Evolutionary conservation across 805 yeast species (phyloP), one percentile per base, ranked within the genome.

Genomic region (Saturnispora zaruensis): DNA sequence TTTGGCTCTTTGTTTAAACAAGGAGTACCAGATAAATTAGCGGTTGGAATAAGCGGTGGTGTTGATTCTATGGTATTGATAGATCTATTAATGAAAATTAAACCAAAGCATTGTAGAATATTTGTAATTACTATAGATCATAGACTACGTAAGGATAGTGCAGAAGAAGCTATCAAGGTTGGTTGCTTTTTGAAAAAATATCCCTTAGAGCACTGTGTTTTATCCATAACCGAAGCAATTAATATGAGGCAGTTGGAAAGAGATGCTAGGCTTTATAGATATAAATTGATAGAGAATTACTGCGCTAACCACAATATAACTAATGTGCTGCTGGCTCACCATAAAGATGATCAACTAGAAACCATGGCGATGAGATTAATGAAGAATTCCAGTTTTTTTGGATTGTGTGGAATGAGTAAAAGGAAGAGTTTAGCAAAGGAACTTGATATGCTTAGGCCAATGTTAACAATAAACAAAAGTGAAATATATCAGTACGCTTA

Each of bases 51-150:
- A 1, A 81, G 88, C 14, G 95, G 95, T 1, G 95, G 95, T 1
- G 88, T 82, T 0, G 95, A 86, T 60, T 85, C 93, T 1, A 80
- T 85, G 79, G 81, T 85, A 13, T 62, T 86, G 41, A 71, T 84
- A 0, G 73, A 74, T 54, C 66, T 84, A 18, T 61, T 82, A 4
- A 51, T 69, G 9, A 50, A 46, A 3, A 53, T 66, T 44, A 57
- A 64, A 6, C 59, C 66, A 2, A 51, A 56, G 1, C 30, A 45
- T n/a, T 26, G 55, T 2, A 48, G 64, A 21, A 61, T 80, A 1
- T 63, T 64, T 47, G 87, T 88, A 3, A 68, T 83, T 34, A 82
- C 90, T 0, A 75, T 86, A 0, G 84, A 87, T 60, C 95, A 86
- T 59, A 66, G 68, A 14, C 69, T 78, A 44, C 65, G 95, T 6